phyloP scores from a whole-genome alignment of 2,329 filamentous ascomycete genomes.

The Colletotrichum graminicola region DNA sequence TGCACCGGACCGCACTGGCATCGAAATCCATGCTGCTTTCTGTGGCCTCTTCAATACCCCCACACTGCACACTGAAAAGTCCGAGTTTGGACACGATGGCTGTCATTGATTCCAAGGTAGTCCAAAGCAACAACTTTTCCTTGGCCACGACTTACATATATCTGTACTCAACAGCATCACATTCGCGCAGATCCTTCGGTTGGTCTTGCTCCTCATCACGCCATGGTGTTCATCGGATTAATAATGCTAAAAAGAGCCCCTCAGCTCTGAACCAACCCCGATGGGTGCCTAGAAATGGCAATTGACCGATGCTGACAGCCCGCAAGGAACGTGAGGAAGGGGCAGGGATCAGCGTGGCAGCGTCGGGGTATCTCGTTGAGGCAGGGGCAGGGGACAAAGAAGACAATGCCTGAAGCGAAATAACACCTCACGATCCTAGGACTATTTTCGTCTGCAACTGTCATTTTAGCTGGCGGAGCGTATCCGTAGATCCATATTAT shows the following conservation, averaged over 20 bases:
- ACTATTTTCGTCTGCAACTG: not conserved
- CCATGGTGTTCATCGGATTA: not conserved
- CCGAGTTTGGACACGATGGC: not conserved
- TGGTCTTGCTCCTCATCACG: not conserved
- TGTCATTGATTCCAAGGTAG: not conserved
- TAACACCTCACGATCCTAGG: not conserved
- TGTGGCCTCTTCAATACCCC: not conserved
- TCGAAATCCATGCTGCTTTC: not conserved
- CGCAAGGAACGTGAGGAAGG: not conserved
- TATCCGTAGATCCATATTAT: not conserved
- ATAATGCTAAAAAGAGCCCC: not conserved
- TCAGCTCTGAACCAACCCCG: not conserved
- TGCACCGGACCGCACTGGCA: not conserved
- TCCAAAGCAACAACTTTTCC: not conserved
- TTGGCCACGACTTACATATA: not conserved
- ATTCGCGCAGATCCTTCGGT: not conserved
- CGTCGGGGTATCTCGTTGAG: not conserved
- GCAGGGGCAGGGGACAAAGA: not conserved
- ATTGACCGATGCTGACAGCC: not conserved
- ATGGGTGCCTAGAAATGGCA: constrained; percentile 10
- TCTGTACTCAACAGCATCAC: too few relatives aligned
- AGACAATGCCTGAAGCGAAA: not conserved
- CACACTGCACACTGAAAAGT: not conserved
- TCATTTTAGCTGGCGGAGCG: not conserved
- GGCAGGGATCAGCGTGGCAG: constrained; percentile 13